Conservation (phyloP, 2,329 filamentous ascomycete genomes). For the Coniochaeta sp. region DNA sequence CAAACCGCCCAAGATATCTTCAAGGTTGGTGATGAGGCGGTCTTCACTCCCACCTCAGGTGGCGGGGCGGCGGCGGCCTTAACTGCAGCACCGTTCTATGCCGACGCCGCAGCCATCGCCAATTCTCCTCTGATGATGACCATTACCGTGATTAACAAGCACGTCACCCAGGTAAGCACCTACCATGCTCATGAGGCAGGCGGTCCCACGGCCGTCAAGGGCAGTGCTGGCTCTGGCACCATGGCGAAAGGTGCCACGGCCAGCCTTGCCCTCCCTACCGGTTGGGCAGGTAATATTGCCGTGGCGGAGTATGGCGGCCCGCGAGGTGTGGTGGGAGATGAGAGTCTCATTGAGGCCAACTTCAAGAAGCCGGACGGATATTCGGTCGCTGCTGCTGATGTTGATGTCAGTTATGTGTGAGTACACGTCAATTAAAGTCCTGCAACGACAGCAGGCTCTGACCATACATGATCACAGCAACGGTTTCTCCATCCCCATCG, state of each 20-base stretch:
- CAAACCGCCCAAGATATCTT: background rate
- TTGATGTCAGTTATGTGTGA: conserved; percentile 14
- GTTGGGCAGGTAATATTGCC: conserved; percentile 12
- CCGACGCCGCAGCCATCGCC: no score
- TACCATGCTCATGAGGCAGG: conserved; percentile 6
- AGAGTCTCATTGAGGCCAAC: conserved; percentile 9
- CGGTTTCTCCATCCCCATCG: conserved; percentile 12
- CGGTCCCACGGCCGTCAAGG: conserved; percentile 2
- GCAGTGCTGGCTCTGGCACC: conserved; percentile 5
- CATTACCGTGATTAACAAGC: background rate
- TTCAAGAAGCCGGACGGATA: background rate
- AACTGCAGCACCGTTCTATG: no score
- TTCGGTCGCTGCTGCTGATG: conserved; percentile 6
- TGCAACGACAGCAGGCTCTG: background rate
- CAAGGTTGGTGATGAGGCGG: background rate
- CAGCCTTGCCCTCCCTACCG: conserved; percentile 11
- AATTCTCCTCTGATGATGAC: background rate
- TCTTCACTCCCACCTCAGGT: no score
- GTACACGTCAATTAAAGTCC: background rate
- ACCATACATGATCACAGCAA: background rate
- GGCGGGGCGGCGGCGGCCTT: no score
- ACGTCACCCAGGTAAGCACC: conserved; percentile 7
- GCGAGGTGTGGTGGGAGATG: conserved; percentile 3
- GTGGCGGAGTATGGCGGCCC: conserved; percentile 4
- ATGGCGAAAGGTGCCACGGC: conserved; percentile 6